Conservation (phyloP, 2,329 filamentous ascomycete genomes). For the Metarhizium sp. region DNA sequence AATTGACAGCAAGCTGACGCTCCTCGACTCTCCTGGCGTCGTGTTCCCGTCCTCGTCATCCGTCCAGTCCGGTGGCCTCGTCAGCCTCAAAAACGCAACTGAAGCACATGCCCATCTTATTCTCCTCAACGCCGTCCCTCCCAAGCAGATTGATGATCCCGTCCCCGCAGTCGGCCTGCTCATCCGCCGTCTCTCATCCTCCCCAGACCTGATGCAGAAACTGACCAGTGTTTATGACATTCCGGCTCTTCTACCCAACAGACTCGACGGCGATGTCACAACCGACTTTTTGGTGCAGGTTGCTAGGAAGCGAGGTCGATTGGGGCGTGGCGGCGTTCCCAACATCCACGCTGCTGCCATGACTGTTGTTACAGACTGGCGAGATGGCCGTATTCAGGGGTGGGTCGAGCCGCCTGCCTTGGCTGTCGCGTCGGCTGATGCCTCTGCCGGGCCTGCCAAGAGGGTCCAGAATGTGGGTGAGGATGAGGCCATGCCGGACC, state of each 20-base stretch:
- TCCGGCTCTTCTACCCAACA: conserved; percentile 60
- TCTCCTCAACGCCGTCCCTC: conserved; percentile 83
- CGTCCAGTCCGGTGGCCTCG: conserved; percentile 28
- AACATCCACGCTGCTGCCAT: conserved; percentile 83
- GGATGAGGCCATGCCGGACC: conserved; percentile 45
- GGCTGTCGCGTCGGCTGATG: conserved; percentile 34
- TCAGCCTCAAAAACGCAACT: conserved; percentile 48
- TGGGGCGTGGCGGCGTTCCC: conserved; percentile 83
- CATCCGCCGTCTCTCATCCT: conserved; percentile 67
- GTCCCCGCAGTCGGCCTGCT: conserved; percentile 78
- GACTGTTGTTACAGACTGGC: conserved; percentile 92
- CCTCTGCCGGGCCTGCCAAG: conserved; percentile 19
- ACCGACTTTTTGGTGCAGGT: conserved; percentile 94
- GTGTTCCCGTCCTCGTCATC: conserved; percentile 68
- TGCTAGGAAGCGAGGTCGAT: conserved; percentile 79
- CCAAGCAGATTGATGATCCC: conserved; percentile 89
- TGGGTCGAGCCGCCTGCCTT: conserved; percentile 74
- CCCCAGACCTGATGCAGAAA: conserved; percentile 65
- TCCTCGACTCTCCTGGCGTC: conserved; percentile 90
- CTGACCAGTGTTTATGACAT: conserved; percentile 78
- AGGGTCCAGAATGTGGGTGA: conserved; percentile 28
- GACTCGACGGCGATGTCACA: conserved; percentile 63
- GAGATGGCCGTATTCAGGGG: conserved; percentile 88
- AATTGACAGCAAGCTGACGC: conserved; percentile 86
- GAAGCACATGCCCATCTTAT: conserved; percentile 78